These are phyloP conservation scores for Hibiscus mutabilis DNA, from an alignment of 345 rosid genomes.

Conservation along the genomic window DNA sequence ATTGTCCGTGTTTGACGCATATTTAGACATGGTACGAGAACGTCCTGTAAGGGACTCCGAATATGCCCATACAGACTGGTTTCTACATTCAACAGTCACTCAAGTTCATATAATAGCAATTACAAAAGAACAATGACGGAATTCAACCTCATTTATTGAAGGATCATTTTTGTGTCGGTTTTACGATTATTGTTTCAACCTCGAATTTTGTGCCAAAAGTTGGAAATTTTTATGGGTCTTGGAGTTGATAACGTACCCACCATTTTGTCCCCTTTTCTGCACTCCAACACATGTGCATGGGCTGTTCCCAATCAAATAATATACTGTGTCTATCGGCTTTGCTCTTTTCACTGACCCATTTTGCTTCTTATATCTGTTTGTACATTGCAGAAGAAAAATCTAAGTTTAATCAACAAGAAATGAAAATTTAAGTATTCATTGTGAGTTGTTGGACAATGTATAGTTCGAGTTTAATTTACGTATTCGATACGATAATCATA, in stretches of 20 bases:
- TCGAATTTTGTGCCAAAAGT: conserved; percentile 52
- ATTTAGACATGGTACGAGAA: not conserved
- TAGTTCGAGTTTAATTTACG: not conserved
- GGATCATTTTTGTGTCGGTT: too few relatives aligned
- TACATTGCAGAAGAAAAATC: not conserved
- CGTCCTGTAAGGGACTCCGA: not conserved
- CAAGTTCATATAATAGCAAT: too few relatives aligned
- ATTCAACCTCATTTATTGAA: too few relatives aligned
- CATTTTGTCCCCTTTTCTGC: conserved; percentile 73
- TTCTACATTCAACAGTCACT: too few relatives aligned
- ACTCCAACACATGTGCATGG: conserved; percentile 79
- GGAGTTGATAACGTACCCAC: conserved; percentile 76
- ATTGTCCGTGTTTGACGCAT: not conserved
- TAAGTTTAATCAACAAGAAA: not conserved
- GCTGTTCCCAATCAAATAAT: conserved; percentile 75
- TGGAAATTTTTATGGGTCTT: conserved; percentile 81
- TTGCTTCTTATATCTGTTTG: conserved; percentile 31
- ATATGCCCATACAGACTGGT: not conserved
- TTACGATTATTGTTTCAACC: too few relatives aligned
- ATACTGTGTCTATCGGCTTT: conserved; percentile 58
- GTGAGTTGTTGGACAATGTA: too few relatives aligned
- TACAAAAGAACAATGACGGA: too few relatives aligned
- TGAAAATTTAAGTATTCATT: too few relatives aligned
- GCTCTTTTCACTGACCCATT: conserved; percentile 45
- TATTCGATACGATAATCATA: too few relatives aligned